Evolutionary conservation across 129 eudicot genomes (phyloP).

Genomic region (Escallonia rubra): DNA sequence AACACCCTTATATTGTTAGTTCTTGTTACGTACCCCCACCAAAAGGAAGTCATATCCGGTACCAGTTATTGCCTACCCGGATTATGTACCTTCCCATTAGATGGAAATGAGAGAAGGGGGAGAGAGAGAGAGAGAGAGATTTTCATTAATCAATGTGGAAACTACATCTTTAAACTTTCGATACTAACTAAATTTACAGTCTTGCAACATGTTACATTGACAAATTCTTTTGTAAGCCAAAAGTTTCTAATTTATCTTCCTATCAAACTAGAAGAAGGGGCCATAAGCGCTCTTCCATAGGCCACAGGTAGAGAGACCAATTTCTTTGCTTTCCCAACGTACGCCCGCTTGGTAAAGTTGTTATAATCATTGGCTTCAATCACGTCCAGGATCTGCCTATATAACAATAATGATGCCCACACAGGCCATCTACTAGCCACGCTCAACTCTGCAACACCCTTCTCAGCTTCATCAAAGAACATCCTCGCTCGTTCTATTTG

Average conservation of each 20-base stretch:
- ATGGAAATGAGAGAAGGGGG: too few species aligned
- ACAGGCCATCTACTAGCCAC: conserved; percentile 16
- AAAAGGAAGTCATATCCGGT: too few species aligned
- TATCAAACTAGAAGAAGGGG: not conserved
- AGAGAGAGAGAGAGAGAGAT: too few species aligned
- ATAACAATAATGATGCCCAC: conserved; percentile 6
- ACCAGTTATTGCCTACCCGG: too few species aligned
- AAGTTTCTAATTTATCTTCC: not conserved
- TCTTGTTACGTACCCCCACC: too few species aligned
- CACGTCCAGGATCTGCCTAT: conserved; percentile 10
- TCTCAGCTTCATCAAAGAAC: conserved; percentile 16
- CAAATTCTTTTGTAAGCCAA: not conserved
- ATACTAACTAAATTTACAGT: not conserved
- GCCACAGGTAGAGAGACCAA: conserved; percentile 9
- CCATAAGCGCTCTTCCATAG: conserved; percentile 5
- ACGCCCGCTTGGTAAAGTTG: conserved; percentile 11
- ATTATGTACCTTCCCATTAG: too few species aligned
- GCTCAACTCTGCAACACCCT: conserved; percentile 14
- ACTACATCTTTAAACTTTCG: not conserved
- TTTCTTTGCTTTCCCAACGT: conserved; percentile 9
- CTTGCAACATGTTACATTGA: not conserved
- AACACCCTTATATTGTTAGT: too few species aligned
- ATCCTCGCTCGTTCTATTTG: conserved; percentile 12
- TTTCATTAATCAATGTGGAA: too few species aligned
- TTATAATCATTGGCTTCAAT: conserved; percentile 16